These are phyloP conservation scores for Boletellus emodensis DNA, from an alignment of 768 basidiomycete genomes.

Conservation along the genomic window DNA sequence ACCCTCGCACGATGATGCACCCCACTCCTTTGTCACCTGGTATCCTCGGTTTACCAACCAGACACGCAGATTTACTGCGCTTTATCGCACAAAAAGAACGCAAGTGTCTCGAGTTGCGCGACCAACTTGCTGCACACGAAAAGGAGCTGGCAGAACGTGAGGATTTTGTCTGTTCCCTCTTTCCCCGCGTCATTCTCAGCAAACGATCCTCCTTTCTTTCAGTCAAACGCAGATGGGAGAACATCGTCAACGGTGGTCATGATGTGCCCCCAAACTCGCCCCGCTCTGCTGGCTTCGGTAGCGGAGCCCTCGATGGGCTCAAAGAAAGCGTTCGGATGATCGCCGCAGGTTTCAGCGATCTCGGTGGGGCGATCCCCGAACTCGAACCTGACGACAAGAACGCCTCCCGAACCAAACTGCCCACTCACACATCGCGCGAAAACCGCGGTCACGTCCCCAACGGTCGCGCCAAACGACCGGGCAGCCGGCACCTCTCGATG, in stretches of 20 bases:
- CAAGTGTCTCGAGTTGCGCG: constrained; percentile 75
- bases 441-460: constrained; percentile 22
- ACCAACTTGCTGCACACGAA: constrained; percentile 70
- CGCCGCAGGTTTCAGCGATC: constrained; percentile 40
- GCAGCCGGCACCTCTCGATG: constrained; percentile 38
- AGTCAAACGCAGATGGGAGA: constrained; percentile 85
- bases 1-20: too few relatives aligned
- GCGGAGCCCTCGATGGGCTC: constrained; percentile 49
- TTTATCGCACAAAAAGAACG: constrained; percentile 87
- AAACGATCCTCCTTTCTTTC: neutral
- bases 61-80: constrained; percentile 76
- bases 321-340: constrained; percentile 63
- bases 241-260: constrained; percentile 61
- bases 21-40: too few relatives aligned
- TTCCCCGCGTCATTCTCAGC: neutral
- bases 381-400: neutral
- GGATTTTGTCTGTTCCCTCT: neutral
- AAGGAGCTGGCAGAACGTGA: constrained; percentile 62
- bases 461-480: constrained; percentile 18
- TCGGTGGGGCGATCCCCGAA: constrained; percentile 22
- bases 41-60: too few relatives aligned
- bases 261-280: constrained; percentile 6
- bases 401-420: neutral
- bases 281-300: constrained; percentile 9
- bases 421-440: constrained; percentile 6